Evolutionary conservation across 768 basidiomycete genomes (phyloP).

Genomic region (Lepiota venenata): DNA sequence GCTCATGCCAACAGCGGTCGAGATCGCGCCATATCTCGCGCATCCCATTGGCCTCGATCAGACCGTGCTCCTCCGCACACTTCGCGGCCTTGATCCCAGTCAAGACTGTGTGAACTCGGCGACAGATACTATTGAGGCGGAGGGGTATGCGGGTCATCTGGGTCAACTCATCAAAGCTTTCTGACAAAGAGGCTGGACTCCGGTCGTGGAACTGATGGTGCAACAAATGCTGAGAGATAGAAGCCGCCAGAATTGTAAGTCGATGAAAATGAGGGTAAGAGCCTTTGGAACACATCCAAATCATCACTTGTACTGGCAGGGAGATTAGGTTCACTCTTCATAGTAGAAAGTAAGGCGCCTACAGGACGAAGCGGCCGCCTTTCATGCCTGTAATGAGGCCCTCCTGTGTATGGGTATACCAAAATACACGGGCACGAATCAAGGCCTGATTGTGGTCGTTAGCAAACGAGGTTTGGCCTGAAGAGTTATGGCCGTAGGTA

Average conservation of each 20-base stretch:
- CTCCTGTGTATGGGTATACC: conserved; percentile 87
- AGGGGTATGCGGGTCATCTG: conserved; percentile 47
- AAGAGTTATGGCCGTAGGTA: conserved; percentile 36
- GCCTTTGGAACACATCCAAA: conserved; percentile 65
- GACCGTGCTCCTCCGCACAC: conserved; percentile 44
- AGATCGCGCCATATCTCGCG: conserved; percentile 83
- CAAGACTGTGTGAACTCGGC: conserved; percentile 72
- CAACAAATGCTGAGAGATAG: conserved; percentile 29
- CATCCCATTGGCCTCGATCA: conserved; percentile 62
- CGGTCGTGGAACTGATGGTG: conserved; percentile 8
- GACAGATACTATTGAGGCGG: conserved; percentile 71
- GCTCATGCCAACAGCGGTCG: conserved; percentile 80
- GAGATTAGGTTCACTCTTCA: not conserved
- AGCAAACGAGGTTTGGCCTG: conserved; percentile 34
- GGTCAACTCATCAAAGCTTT: not conserved
- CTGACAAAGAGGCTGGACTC: not conserved
- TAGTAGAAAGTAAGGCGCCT: conserved; percentile 22
- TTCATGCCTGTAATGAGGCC: conserved; percentile 78
- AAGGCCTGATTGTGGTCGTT: conserved; percentile 56
- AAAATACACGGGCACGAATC: conserved; percentile 78
- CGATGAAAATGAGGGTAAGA: conserved; percentile 34
- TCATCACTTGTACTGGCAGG: conserved; percentile 67
- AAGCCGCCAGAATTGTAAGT: conserved; percentile 25
- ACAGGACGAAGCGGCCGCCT: conserved; percentile 85
- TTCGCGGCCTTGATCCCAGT: conserved; percentile 77